These are phyloP conservation scores for Dactylis glomerata DNA, from an alignment of 176 grass and related monocot species.

Conservation along the genomic window DNA sequence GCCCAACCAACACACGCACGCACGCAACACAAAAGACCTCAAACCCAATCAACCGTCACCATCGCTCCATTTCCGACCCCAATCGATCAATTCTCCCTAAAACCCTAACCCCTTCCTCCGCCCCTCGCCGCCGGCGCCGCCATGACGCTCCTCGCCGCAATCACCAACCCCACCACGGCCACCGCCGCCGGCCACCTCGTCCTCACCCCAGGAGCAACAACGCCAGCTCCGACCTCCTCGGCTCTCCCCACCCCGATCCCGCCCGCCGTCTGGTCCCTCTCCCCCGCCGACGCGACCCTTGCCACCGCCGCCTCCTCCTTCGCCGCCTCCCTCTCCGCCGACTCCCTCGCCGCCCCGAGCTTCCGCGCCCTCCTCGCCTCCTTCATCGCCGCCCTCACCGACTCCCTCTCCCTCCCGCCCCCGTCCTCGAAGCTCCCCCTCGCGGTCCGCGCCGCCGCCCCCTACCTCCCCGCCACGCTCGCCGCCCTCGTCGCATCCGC, in stretches of 20 bases:
- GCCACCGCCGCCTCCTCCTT: conserved; percentile 34
- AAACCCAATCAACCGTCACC: not conserved
- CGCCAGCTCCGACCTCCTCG: conserved; percentile 16
- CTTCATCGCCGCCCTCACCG: conserved; percentile 39
- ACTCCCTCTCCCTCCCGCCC: conserved; percentile 30
- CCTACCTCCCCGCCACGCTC: conserved; percentile 37
- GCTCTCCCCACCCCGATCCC: conserved; percentile 37
- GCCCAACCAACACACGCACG: not conserved
- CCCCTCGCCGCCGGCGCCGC: conserved; percentile 25
- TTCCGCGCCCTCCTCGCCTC: conserved; percentile 38
- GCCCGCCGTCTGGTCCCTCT: conserved; percentile 56
- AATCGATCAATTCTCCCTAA: not conserved
- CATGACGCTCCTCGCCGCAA: conserved; percentile 71
- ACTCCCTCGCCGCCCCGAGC: conserved; percentile 4
- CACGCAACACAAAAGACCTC: not conserved
- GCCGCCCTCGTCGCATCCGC: conserved; percentile 36
- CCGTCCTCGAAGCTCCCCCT: not conserved
- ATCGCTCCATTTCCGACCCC: not conserved
- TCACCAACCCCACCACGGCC: conserved; percentile 5
- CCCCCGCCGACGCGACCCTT: conserved; percentile 41
- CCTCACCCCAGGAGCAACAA: conserved; percentile 42
- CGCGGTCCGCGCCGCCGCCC: conserved; percentile 30
- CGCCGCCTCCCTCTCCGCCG: conserved; percentile 11
- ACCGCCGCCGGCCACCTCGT: conserved; percentile 27
- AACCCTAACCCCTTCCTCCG: conserved; percentile 48